Percentiles rank a stretch among this genome's conserved stretches.
These are phyloP conservation scores for Microsporum audouinii DNA, from an alignment of 2,329 filamentous ascomycete genomes.

Conservation along the genomic window DNA sequence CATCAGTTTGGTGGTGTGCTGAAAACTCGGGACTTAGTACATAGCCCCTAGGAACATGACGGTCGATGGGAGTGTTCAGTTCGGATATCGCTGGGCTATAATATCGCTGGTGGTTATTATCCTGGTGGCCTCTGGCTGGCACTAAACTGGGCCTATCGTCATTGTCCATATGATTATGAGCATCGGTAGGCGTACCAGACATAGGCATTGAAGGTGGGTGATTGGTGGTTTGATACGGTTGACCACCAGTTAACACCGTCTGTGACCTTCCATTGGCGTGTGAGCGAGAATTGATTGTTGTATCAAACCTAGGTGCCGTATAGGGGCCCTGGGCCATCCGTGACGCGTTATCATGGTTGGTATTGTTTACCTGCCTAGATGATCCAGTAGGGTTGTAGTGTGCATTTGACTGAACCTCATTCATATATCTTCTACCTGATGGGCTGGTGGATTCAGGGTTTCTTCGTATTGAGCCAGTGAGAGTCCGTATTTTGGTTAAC, in stretches of 20 bases:
- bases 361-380: no score
- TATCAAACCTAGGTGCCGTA: not conserved
- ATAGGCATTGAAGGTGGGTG: not conserved
- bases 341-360: no score
- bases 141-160: not conserved
- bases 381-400: no score
- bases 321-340: not conserved
- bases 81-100: no score
- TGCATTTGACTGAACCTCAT: no score
- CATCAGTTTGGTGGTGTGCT: not conserved
- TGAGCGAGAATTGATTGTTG: not conserved
- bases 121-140: not conserved
- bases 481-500: not conserved
- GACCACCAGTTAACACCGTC: not conserved
- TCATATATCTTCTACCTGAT: not conserved
- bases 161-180: not conserved
- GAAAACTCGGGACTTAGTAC: no score
- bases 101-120: no score
- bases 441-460: not conserved
- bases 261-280: not conserved
- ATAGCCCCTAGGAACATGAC: no score
- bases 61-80: no score
- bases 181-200: not conserved
- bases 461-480: not conserved
- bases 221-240: not conserved